phyloP scores from a whole-genome alignment of 176 grass and related monocot genomes.

The Ampelocalamus luodianensis region DNA sequence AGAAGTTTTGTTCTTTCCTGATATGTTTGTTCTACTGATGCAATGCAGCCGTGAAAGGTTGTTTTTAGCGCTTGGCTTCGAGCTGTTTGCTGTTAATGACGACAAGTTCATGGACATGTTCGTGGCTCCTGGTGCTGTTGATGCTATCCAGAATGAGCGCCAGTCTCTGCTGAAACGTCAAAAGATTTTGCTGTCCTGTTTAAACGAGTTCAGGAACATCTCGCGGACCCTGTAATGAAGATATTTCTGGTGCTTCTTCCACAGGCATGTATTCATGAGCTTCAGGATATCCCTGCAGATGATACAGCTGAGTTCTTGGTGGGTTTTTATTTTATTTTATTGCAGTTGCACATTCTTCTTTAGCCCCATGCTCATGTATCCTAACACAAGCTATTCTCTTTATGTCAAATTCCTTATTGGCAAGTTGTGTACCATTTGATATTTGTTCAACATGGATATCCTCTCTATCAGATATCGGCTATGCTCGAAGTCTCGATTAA shows the following conservation, averaged over 20 bases:
- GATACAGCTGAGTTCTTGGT: neutral
- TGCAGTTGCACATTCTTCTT: conserved; percentile 15
- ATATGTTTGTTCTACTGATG: conserved; percentile 39
- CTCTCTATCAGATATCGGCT: neutral
- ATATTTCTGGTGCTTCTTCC: conserved; percentile 4
- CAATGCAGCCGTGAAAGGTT: conserved; percentile 78
- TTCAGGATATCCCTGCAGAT: conserved; percentile 24
- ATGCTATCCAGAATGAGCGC: conserved; percentile 73
- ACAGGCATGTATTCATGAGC: conserved; percentile 34
- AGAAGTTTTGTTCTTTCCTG: conserved; percentile 32
- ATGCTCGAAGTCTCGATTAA: neutral
- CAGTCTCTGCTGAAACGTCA: conserved; percentile 89
- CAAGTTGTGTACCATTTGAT: conserved; percentile 19
- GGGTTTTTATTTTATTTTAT: conserved; percentile 33
- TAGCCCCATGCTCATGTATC: neutral
- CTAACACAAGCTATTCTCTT: conserved; percentile 4
- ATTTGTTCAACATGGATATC: conserved; percentile 30
- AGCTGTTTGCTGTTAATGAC: conserved; percentile 88
- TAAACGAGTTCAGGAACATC: conserved; percentile 95
- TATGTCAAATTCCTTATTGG: conserved; percentile 58
- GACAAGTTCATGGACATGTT: conserved; percentile 99
- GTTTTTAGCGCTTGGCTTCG: conserved; percentile 77
- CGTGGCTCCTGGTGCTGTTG: conserved; percentile 68
- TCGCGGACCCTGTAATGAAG: conserved; percentile 57
- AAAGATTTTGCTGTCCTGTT: conserved; percentile 81